phyloP scores from a whole-genome alignment of 805 yeast genomes.

The Cyberlindnera americana region DNA sequence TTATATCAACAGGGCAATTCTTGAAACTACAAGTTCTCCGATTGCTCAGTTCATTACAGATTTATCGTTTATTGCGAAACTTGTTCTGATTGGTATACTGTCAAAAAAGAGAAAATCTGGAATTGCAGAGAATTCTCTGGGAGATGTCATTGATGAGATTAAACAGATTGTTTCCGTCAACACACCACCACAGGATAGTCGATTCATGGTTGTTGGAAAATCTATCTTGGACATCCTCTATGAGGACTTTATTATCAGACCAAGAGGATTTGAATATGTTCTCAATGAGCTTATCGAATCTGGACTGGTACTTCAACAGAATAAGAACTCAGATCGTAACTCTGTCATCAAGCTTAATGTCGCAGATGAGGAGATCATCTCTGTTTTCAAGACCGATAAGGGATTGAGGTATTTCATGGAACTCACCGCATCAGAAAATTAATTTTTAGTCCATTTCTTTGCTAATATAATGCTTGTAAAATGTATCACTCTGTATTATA shows the following conservation, averaged over 20 bases:
- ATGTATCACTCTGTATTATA: slow-evolving; percentile 5
- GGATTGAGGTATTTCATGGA: slow-evolving; percentile 29
- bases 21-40: slow-evolving; percentile 77
- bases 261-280: slow-evolving; percentile 56
- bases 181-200: slow-evolving; percentile 25
- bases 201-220: slow-evolving; percentile 30
- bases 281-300: slow-evolving; percentile 71
- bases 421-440: slow-evolving; percentile 3
- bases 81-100: slow-evolving; percentile 67
- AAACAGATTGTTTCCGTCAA: slow-evolving; percentile 47
- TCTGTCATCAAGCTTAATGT: slow-evolving; percentile 61
- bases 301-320: slow-evolving; percentile 68
- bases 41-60: slow-evolving; percentile 52
- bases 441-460: neutral
- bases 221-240: slow-evolving; percentile 33
- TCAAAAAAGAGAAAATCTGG: slow-evolving; percentile 65
- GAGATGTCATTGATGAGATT: slow-evolving; percentile 78
- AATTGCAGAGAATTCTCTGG: slow-evolving; percentile 63
- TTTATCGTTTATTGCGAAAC: slow-evolving; percentile 65
- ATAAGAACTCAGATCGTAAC: slow-evolving; percentile 62
- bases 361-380: slow-evolving; percentile 64
- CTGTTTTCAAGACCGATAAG: slow-evolving; percentile 56
- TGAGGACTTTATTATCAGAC: slow-evolving; percentile 40
- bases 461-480: neutral
- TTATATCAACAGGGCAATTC: slow-evolving; percentile 76